phyloP scores from a whole-genome alignment of 495 filamentous ascomycete species.

The Eremomyces bilateralis region DNA sequence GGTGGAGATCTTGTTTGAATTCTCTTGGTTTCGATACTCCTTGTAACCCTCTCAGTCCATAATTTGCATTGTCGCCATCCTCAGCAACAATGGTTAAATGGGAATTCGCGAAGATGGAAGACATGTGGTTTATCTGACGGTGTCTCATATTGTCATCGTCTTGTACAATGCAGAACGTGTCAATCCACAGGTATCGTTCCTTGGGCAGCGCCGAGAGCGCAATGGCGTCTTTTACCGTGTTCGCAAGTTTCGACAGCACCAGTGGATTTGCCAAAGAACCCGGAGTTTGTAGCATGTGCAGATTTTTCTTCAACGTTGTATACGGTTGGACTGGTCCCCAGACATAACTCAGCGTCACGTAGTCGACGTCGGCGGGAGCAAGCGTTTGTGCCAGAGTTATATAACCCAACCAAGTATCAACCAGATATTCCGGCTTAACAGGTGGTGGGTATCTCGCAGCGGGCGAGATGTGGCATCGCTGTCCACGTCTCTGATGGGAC shows the following conservation, averaged over 20 bases:
- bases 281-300: not conserved
- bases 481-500: too few species aligned
- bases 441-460: too few species aligned
- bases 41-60: slow-evolving; percentile 3
- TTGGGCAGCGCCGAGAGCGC: not conserved
- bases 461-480: too few species aligned
- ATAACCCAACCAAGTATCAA: too few species aligned
- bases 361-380: not conserved
- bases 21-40: not conserved
- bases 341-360: not conserved
- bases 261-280: not conserved
- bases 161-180: slow-evolving; percentile 9
- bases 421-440: too few species aligned
- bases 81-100: slow-evolving; percentile 4
- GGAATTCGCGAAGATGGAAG: slow-evolving; percentile 1
- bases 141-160: slow-evolving; percentile 1
- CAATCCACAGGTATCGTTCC: not conserved
- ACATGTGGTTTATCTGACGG: slow-evolving; percentile 6
- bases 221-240: not conserved
- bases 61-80: not conserved
- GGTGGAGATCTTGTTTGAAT: not conserved
- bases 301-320: not conserved
- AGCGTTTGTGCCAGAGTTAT: too few species aligned
- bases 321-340: not conserved
- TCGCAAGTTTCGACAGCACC: not conserved